Evolutionary conservation across 2,329 filamentous ascomycete genomes (phyloP).

Genomic region (Coccinonectria pachysandricola): DNA sequence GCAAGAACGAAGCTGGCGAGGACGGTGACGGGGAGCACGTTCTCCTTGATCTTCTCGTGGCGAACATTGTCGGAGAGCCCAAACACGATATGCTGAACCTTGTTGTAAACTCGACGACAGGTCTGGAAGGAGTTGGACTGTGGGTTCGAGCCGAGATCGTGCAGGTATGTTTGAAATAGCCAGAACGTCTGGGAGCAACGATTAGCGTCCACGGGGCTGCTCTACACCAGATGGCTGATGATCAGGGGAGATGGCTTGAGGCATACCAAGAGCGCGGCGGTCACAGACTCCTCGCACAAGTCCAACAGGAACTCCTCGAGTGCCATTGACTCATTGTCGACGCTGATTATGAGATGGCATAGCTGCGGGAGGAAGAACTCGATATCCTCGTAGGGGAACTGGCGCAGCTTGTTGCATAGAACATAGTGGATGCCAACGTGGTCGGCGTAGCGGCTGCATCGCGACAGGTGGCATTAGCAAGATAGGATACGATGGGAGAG

Average conservation of each 20-base stretch:
- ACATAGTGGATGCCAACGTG: conserved; percentile 87
- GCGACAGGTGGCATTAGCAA: conserved; percentile 19
- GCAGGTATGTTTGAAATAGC: conserved; percentile 81
- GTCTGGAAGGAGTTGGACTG: conserved; percentile 71
- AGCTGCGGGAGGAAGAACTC: conserved; percentile 86
- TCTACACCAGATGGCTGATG: too few relatives aligned
- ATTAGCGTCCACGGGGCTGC: conserved; percentile 16
- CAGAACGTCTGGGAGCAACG: conserved; percentile 60
- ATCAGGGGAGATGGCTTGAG: conserved; percentile 3
- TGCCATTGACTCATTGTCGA: conserved; percentile 87
- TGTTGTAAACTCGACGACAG: conserved; percentile 76
- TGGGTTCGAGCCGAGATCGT: conserved; percentile 67
- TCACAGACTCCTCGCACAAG: conserved; percentile 78
- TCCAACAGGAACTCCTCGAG: conserved; percentile 81
- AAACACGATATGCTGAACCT: conserved; percentile 80
- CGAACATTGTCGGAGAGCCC: conserved; percentile 59
- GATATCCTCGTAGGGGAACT: conserved; percentile 84
- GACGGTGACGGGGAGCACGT: conserved; percentile 68
- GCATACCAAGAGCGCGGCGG: conserved; percentile 68
- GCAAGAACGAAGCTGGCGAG: conserved; percentile 72
- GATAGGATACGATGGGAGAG: conserved; percentile 7
- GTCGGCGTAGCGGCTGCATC: conserved; percentile 67
- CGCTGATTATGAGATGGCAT: conserved; percentile 78
- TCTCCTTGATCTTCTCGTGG: conserved; percentile 70
- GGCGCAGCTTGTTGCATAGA: conserved; percentile 77